phyloP scores from a whole-genome alignment of 2,329 filamentous ascomycete genomes.

The Fusarium phyllophilum region DNA sequence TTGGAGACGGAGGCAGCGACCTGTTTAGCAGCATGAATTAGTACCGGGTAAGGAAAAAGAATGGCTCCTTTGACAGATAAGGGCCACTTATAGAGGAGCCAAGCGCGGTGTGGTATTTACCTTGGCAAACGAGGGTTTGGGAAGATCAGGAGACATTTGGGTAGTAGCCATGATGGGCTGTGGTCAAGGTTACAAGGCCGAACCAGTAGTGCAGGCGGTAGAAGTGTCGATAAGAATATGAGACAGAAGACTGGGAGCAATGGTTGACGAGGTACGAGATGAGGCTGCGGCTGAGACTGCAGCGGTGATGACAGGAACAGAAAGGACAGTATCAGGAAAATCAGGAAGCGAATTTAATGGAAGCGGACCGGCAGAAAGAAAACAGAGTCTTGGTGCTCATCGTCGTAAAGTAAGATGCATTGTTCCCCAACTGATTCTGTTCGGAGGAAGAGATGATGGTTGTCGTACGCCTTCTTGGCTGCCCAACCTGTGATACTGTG shows the following conservation, averaged over 20 bases:
- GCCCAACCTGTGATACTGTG: slow-evolving; percentile 16
- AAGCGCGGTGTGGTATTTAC: slow-evolving; percentile 53
- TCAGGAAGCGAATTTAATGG: slow-evolving; percentile 66
- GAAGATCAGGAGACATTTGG: slow-evolving; percentile 58
- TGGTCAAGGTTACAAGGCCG: slow-evolving; percentile 37
- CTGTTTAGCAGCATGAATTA: slow-evolving; percentile 48
- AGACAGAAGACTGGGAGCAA: slow-evolving; percentile 30
- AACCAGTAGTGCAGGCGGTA: slow-evolving; percentile 33
- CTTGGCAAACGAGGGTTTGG: slow-evolving; percentile 80
- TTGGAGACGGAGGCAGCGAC: slow-evolving; percentile 59
- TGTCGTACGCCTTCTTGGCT: slow-evolving; percentile 30
- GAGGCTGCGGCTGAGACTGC: slow-evolving; percentile 36
- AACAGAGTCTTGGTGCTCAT: slow-evolving; percentile 65
- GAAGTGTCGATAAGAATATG: slow-evolving; percentile 25
- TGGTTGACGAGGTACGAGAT: slow-evolving; percentile 27
- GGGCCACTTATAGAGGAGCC: slow-evolving; percentile 16
- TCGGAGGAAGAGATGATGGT: slow-evolving; percentile 26
- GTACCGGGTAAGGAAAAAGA: slow-evolving; percentile 15
- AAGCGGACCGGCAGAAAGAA: slow-evolving; percentile 61
- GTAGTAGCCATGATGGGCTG: slow-evolving; percentile 57
- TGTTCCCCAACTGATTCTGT: slow-evolving; percentile 42
- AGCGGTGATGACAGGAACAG: slow-evolving; percentile 44
- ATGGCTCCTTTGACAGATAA: slow-evolving; percentile 3
- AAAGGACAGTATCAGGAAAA: slow-evolving; percentile 50
- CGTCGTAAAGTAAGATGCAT: slow-evolving; percentile 58